Conservation (phyloP, 78 protist genomes). For the Dictyostelium purpureum region DNA sequence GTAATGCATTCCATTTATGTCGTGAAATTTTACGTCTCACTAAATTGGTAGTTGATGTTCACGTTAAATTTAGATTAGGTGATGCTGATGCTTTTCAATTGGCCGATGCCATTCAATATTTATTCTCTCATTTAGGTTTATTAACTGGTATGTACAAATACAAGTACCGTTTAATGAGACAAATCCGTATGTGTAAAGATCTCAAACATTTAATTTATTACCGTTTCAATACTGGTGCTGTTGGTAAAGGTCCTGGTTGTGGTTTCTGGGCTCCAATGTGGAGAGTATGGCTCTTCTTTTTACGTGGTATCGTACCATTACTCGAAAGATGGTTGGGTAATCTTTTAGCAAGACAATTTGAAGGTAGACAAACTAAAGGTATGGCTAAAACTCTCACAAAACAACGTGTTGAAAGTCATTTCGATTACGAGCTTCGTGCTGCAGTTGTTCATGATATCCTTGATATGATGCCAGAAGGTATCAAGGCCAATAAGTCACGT, state of each 20-base stretch:
- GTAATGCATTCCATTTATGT: constrained; percentile 99
- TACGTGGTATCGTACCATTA: constrained; percentile 99
- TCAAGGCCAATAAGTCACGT: constrained; percentile 95
- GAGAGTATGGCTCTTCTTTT: constrained; percentile 99
- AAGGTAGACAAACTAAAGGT: constrained; percentile 97
- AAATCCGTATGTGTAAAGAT: constrained; percentile 97
- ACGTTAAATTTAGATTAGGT: constrained; percentile 99
- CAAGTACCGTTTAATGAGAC: constrained; percentile 99
- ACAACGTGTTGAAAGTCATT: constrained; percentile 99
- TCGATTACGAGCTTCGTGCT: constrained; percentile 98
- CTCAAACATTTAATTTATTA: constrained; percentile 99
- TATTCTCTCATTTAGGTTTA: constrained; percentile 98
- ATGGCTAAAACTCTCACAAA: constrained; percentile 98
- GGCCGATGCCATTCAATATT: constrained; percentile 99
- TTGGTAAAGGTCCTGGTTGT: constrained; percentile 99
- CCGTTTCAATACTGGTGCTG: constrained; percentile 99
- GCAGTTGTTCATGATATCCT: constrained; percentile 98
- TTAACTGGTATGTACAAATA: constrained; percentile 99
- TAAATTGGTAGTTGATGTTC: constrained; percentile 98
- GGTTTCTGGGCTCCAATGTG: constrained; percentile 99
- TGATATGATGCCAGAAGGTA: constrained; percentile 99
- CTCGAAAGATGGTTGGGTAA: constrained; percentile 99
- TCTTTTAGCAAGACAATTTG: constrained; percentile 99
- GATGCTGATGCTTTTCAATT: constrained; percentile 95
- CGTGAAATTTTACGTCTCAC: constrained; percentile 98